Conservation (phyloP, 257 asterid genomes). For the Fraxinus cuspidata region DNA sequence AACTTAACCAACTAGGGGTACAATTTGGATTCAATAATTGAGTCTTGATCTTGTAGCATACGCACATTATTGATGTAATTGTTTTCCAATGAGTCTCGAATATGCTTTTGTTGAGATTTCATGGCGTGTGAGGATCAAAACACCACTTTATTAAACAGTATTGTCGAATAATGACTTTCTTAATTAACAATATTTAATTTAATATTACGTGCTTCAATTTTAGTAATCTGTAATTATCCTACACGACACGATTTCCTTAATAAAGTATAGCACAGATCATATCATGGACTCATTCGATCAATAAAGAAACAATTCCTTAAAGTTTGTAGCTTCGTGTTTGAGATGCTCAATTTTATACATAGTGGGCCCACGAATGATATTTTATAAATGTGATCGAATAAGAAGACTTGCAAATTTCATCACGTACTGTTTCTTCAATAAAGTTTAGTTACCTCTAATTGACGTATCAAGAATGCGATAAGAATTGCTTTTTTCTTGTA, state of each 20-base stretch:
- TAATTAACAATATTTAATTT: too few species aligned
- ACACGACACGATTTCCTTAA: background rate
- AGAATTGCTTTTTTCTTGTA: too few species aligned
- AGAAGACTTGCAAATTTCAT: too few species aligned
- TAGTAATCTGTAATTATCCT: background rate
- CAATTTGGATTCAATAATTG: background rate
- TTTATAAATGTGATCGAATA: too few species aligned
- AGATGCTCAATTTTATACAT: too few species aligned
- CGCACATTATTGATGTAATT: background rate
- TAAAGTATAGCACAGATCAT: background rate
- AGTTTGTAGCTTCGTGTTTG: too few species aligned
- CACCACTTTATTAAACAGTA: background rate
- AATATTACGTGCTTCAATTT: background rate
- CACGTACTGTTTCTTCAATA: too few species aligned
- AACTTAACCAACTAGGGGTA: too few species aligned
- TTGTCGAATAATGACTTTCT: background rate
- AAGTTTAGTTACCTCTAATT: too few species aligned
- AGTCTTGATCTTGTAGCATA: background rate
- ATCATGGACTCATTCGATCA: background rate
- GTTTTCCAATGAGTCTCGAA: background rate
- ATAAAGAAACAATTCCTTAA: background rate
- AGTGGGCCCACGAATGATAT: too few species aligned
- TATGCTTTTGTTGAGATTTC: background rate
- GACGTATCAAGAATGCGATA: too few species aligned
- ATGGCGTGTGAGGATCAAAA: background rate